phyloP scores from a whole-genome alignment of 202 grass and related monocot species.

The Zizania palustris region DNA sequence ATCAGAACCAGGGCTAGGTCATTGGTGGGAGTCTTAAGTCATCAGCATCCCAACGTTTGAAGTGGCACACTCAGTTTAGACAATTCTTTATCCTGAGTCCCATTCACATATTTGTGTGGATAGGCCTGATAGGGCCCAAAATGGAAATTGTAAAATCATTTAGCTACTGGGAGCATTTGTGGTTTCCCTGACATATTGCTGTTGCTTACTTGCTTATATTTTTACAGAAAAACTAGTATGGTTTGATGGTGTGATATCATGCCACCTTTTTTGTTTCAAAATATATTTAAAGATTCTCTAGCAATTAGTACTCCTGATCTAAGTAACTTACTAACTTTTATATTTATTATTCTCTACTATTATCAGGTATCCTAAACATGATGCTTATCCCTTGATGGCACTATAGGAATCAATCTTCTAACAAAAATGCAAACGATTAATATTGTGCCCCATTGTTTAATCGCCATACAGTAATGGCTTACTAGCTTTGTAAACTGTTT shows the following conservation, averaged over 20 bases:
- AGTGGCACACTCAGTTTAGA: neutral
- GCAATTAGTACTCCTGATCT: no score
- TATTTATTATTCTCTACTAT: neutral
- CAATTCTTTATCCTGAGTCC: neutral
- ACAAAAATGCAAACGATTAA: no score
- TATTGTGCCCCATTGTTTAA: no score
- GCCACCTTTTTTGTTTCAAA: no score
- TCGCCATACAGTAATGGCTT: no score
- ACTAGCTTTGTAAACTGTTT: no score
- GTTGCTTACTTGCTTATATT: neutral
- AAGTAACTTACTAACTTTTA: neutral
- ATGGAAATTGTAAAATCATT: slow-evolving; percentile 5
- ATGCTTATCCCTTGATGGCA: neutral
- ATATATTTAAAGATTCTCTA: no score
- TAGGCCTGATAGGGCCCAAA: neutral
- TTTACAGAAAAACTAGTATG: neutral
- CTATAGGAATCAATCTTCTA: neutral
- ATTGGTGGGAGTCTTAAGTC: neutral
- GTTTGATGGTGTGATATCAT: no score
- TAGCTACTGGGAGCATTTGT: neutral
- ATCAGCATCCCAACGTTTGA: neutral
- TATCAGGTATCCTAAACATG: neutral
- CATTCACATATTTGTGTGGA: neutral
- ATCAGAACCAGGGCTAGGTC: no score
- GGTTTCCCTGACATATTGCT: neutral